Percentiles rank a stretch among this genome's conserved stretches.
phyloP scores from a whole-genome alignment of 2,329 filamentous ascomycete species.

The Amauroascus verrucosus region DNA sequence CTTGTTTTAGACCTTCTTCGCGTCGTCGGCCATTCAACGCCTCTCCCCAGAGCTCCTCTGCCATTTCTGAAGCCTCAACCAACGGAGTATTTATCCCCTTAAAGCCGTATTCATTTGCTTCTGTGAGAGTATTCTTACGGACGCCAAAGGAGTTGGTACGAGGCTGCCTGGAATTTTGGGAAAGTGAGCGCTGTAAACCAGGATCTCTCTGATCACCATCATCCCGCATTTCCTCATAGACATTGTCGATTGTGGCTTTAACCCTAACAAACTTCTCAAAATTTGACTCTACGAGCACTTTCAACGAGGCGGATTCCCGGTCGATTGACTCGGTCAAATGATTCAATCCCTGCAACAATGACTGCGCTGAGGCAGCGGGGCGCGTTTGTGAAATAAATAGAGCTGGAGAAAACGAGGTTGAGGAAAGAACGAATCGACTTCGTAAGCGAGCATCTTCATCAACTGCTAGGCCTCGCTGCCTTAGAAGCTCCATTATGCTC shows the following conservation, averaged over 20 bases:
- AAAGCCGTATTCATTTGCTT: constrained; percentile 86
- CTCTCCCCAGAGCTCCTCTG: constrained; percentile 94
- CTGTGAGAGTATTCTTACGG: constrained; percentile 78
- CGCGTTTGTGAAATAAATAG: constrained; percentile 90
- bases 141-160: constrained; percentile 39
- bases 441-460: constrained; percentile 74
- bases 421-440: constrained; percentile 89
- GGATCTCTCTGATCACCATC: constrained; percentile 49
- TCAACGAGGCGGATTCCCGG: constrained; percentile 92
- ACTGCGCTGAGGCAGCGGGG: constrained; percentile 69
- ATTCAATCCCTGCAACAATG: constrained; percentile 70
- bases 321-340: constrained; percentile 86
- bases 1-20: constrained; percentile 72
- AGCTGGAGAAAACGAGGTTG: constrained; percentile 86
- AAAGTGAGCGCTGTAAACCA: constrained; percentile 8
- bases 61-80: constrained; percentile 82
- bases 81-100: constrained; percentile 79
- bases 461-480: constrained; percentile 64
- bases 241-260: constrained; percentile 96
- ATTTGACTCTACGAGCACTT: constrained; percentile 92
- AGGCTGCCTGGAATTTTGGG: constrained; percentile 6
- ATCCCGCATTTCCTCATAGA: constrained; percentile 87
- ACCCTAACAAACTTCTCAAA: constrained; percentile 97
- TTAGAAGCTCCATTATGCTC: constrained; percentile 73
- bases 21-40: constrained; percentile 84